Percentiles rank a stretch among this genome's conserved stretches.
These are phyloP conservation scores for Anthracocystis setariae DNA, from an alignment of 1,284 basidiomycete genomes.

Conservation along the genomic window DNA sequence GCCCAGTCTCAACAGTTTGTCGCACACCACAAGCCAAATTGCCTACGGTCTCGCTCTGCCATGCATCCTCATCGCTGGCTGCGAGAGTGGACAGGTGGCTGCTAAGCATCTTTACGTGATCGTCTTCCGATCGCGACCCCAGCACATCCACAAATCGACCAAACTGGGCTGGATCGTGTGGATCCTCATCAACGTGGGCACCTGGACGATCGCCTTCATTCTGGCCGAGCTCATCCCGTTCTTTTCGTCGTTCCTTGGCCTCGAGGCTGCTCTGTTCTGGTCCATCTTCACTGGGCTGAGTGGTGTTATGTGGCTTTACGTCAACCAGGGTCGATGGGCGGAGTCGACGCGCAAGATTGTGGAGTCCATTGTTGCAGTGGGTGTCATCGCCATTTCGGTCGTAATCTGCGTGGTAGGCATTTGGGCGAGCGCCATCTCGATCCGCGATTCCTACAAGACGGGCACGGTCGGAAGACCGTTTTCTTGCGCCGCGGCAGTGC, in stretches of 20 bases:
- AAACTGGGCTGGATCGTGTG: constrained; percentile 49
- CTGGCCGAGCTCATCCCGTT: constrained; percentile 60
- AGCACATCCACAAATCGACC: constrained; percentile 48
- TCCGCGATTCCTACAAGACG: constrained; percentile 62
- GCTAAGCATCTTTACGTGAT: constrained; percentile 57
- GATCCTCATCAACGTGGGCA: constrained; percentile 54
- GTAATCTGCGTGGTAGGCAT: constrained; percentile 68
- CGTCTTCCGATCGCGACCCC: constrained; percentile 48
- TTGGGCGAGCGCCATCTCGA: constrained; percentile 65
- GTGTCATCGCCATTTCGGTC: constrained; percentile 62
- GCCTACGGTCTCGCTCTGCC: constrained; percentile 62
- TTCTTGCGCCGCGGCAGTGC: constrained; percentile 54
- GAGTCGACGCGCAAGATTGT: constrained; percentile 37
- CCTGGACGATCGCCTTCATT: constrained; percentile 56
- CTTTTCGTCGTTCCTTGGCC: constrained; percentile 52
- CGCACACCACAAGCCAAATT: constrained; percentile 45
- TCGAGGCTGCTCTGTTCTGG: constrained; percentile 59
- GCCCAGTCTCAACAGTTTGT: constrained; percentile 57
- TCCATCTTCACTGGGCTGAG: constrained; percentile 51
- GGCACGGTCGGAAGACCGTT: constrained; percentile 67
- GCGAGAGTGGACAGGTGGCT: constrained; percentile 56
- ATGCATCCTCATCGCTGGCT: constrained; percentile 59
- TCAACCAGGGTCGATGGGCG: constrained; percentile 52
- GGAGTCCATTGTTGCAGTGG: constrained; percentile 46
- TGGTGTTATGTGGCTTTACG: constrained; percentile 53